These are phyloP conservation scores for Leonotis leonurus DNA, from an alignment of 257 asterid genomes.

Conservation along the genomic window DNA sequence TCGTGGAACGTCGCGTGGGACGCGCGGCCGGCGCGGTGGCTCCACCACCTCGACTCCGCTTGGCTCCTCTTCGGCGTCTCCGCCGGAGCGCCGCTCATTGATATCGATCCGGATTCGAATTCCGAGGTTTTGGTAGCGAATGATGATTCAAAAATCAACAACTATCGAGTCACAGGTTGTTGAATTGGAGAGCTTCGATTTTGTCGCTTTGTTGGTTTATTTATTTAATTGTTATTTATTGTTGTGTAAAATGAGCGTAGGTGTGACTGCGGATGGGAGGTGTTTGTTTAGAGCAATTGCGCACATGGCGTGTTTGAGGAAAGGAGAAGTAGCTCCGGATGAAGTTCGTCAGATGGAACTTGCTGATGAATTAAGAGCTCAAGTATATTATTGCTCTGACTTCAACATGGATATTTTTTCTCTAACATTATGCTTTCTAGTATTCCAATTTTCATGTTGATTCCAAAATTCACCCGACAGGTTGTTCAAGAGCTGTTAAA, in stretches of 20 bases:
- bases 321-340: constrained; percentile 62
- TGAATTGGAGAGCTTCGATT: neutral
- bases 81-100: constrained; percentile 24
- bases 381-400: constrained; percentile 28
- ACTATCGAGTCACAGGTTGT: constrained; percentile 59
- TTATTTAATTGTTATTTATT: neutral
- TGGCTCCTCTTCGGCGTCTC: constrained; percentile 79
- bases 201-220: neutral
- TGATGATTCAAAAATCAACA: constrained; percentile 12
- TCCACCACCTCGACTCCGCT: constrained; percentile 70
- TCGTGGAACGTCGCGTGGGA: constrained; percentile 96
- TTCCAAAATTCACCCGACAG: constrained; percentile 18
- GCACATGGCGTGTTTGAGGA: constrained; percentile 64
- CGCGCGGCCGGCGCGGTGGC: constrained; percentile 89
- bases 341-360: constrained; percentile 65
- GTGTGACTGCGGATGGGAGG: constrained; percentile 74
- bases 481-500: constrained; percentile 74
- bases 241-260: constrained; percentile 17
- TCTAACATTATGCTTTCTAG: no score
- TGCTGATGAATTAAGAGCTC: constrained; percentile 89
- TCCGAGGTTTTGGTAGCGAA: constrained; percentile 11
- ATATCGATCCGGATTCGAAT: constrained; percentile 21
- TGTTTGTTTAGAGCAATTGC: constrained; percentile 83
- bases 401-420: no score
- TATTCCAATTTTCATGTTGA: neutral